Conservation (phyloP, 2,329 filamentous ascomycete species). For the Stemphylium vesicarium region DNA sequence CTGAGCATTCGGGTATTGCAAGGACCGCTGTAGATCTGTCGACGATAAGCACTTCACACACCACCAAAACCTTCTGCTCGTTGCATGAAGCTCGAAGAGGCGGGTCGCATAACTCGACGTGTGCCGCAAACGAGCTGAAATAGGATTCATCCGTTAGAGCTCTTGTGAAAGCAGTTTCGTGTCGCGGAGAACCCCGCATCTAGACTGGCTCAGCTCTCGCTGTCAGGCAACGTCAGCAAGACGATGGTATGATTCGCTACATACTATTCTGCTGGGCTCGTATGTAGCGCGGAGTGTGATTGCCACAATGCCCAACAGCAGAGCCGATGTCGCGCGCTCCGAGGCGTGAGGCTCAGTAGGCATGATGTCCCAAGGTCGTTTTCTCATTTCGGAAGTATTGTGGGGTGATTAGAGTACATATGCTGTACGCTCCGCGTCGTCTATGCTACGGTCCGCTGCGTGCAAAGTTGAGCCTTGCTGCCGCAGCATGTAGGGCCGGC, state of each 20-base stretch:
- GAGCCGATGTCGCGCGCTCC: neutral
- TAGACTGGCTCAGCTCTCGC: neutral
- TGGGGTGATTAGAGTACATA: neutral
- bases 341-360: neutral
- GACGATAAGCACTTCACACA: neutral
- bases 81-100: conserved; percentile 1
- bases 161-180: neutral
- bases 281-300: neutral
- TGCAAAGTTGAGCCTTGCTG: conserved; percentile 3
- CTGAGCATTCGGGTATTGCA: neutral
- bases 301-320: neutral
- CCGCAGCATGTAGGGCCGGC: conserved; percentile 1
- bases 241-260: neutral
- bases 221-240: neutral
- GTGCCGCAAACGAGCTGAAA: conserved; percentile 18
- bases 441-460: conserved; percentile 5
- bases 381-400: neutral
- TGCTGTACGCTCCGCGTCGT: neutral
- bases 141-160: neutral
- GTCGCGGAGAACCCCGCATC: neutral
- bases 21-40: conserved; percentile 9
- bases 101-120: conserved; percentile 15
- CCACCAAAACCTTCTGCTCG: conserved; percentile 10
- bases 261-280: neutral
- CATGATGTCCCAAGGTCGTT: neutral